phyloP scores from a whole-genome alignment of 2,329 filamentous ascomycete species.

The Aureobasidium uvarum region DNA sequence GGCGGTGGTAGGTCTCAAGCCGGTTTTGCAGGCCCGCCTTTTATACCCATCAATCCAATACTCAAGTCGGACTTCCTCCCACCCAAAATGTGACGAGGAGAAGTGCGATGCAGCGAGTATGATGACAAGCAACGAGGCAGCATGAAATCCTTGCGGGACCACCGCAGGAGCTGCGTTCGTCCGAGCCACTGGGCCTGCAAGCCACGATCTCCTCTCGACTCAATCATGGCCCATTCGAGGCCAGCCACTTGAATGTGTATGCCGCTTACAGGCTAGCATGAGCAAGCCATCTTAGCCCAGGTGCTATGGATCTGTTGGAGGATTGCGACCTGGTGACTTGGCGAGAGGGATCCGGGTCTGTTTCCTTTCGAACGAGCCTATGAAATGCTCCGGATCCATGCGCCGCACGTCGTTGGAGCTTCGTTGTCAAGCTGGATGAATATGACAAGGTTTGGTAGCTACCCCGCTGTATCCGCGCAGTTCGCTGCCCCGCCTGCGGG shows the following conservation, averaged over 20 bases:
- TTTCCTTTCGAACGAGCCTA: constrained; percentile 27
- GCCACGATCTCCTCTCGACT: background rate
- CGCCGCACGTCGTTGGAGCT: background rate
- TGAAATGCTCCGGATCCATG: background rate
- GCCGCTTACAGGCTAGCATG: background rate
- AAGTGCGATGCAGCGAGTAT: background rate
- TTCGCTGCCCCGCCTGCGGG: constrained; percentile 22
- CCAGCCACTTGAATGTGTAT: constrained; percentile 2
- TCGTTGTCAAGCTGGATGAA: constrained; percentile 4
- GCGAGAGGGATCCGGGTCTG: background rate
- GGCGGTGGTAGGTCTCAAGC: background rate
- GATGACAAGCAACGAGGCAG: background rate
- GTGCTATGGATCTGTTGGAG: background rate
- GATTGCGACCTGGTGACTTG: constrained; percentile 20
- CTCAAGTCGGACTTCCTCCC: background rate
- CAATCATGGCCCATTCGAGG: background rate
- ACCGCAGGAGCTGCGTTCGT: constrained; percentile 2
- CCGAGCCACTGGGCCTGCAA: background rate
- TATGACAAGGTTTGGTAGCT: constrained; percentile 7
- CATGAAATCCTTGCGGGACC: background rate
- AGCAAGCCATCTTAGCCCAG: background rate
- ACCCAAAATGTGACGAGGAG: background rate
- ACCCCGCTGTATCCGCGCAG: constrained; percentile 10
- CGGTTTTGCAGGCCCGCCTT: too few relatives aligned
- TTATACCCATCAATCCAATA: background rate